A percentile compares a stretch with the other conserved stretches of the same genome.
phyloP scores from a whole-genome alignment of 2,329 filamentous ascomycete species.

The Nannizziopsis barbatae region DNA sequence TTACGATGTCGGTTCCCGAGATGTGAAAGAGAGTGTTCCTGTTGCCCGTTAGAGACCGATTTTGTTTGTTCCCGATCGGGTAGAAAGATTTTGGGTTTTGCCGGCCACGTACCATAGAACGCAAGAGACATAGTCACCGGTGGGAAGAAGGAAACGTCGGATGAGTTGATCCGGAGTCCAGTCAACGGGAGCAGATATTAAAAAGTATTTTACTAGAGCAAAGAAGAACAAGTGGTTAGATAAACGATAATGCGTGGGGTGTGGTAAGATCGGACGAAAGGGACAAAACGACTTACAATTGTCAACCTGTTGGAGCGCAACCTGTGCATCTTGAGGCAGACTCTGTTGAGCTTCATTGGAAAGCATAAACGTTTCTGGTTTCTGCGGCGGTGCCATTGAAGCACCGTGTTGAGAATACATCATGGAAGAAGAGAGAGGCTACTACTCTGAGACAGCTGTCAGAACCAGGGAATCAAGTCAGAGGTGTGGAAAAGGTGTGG shows the following conservation, averaged over 20 bases:
- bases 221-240: background rate
- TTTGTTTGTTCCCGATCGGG: too few species aligned
- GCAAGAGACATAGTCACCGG: conserved; percentile 97
- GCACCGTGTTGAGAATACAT: conserved; percentile 74
- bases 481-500: conserved; percentile 9
- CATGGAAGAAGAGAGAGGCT: conserved; percentile 9
- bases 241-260: background rate
- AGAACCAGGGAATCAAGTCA: conserved; percentile 13
- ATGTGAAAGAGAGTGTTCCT: conserved; percentile 99
- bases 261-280: background rate
- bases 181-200: conserved; percentile 95
- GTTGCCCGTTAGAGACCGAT: conserved; percentile 13
- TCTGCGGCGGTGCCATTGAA: conserved; percentile 82
- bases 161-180: conserved; percentile 97
- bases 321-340: conserved; percentile 89
- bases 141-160: conserved; percentile 84
- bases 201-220: conserved; percentile 95
- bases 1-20: conserved; percentile 95
- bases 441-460: conserved; percentile 15
- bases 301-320: conserved; percentile 95
- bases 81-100: too few species aligned
- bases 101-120: conserved; percentile 62
- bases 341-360: conserved; percentile 95
- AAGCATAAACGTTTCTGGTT: conserved; percentile 97
- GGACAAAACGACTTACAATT: conserved; percentile 57